Evolutionary conservation across 2,329 filamentous ascomycete species (phyloP).

Genomic region (Colletotrichum liaoningense): DNA sequence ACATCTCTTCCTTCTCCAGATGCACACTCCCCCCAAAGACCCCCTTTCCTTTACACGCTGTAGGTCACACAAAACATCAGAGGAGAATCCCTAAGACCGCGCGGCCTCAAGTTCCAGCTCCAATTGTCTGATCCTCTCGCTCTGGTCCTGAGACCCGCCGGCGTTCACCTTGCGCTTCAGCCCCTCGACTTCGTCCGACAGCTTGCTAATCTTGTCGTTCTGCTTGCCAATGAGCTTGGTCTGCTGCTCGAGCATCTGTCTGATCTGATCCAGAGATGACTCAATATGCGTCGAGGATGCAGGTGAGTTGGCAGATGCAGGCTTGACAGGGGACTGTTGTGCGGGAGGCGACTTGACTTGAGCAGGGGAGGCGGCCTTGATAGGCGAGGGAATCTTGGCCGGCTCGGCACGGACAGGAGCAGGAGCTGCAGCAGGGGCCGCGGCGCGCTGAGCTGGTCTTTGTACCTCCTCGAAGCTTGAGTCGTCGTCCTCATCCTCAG

Average conservation of each 20-base stretch:
- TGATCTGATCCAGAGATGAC: conserved; percentile 80
- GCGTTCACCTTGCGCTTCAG: conserved; percentile 81
- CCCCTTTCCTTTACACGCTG: background rate
- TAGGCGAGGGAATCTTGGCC: conserved; percentile 57
- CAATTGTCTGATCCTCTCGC: conserved; percentile 74
- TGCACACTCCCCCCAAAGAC: background rate
- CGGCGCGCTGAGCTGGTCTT: conserved; percentile 75
- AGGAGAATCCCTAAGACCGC: conserved; percentile 58
- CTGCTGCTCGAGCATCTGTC: conserved; percentile 80
- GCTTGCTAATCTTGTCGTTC: conserved; percentile 76
- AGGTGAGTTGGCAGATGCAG: conserved; percentile 39
- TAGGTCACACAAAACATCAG: conserved; percentile 8
- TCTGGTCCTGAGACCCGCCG: conserved; percentile 68
- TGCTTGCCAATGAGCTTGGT: conserved; percentile 82
- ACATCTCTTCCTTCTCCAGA: conserved; percentile 20
- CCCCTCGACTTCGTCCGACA: conserved; percentile 80
- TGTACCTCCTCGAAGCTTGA: conserved; percentile 90
- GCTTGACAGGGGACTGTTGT: conserved; percentile 31
- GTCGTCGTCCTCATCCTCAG: conserved; percentile 73
- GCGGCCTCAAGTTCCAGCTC: conserved; percentile 76
- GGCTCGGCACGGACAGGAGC: conserved; percentile 51
- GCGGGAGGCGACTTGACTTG: conserved; percentile 37
- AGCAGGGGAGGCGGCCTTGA: conserved; percentile 52
- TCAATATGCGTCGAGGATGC: conserved; percentile 59
- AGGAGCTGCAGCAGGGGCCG: conserved; percentile 43